A percentile compares a stretch with the other conserved stretches of the same genome.
Evolutionary conservation across 371 early-diverging fungal species (phyloP).

Genomic region (Fennellomyces sp.): DNA sequence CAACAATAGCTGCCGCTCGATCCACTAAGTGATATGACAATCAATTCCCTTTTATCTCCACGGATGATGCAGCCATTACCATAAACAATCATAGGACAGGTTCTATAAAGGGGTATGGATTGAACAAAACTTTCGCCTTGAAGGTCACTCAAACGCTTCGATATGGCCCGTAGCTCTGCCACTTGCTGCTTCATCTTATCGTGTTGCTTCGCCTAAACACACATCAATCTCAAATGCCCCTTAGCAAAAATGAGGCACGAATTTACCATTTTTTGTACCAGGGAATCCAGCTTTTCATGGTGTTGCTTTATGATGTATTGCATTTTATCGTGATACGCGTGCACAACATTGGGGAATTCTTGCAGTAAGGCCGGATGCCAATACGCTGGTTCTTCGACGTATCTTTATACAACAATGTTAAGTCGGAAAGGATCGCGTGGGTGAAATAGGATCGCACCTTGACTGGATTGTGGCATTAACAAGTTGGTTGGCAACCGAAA

Average conservation of each 20-base stretch:
- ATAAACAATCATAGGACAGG: slow-evolving; percentile 36
- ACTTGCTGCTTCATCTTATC: slow-evolving; percentile 35
- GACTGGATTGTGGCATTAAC: slow-evolving; percentile 44
- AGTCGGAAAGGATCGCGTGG: background rate
- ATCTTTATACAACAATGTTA: slow-evolving; percentile 24
- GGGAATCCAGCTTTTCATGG: slow-evolving; percentile 16
- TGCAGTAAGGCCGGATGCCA: slow-evolving; percentile 44
- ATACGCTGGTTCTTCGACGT: slow-evolving; percentile 44
- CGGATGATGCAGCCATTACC: slow-evolving; percentile 19
- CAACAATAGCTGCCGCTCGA: slow-evolving; percentile 18
- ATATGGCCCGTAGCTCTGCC: slow-evolving; percentile 21
- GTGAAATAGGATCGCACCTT: slow-evolving; percentile 18
- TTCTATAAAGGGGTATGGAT: slow-evolving; percentile 26
- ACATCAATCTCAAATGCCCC: background rate
- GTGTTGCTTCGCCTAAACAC: slow-evolving; percentile 32
- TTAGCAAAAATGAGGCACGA: background rate
- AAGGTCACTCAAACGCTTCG: slow-evolving; percentile 14
- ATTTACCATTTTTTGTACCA: slow-evolving; percentile 35
- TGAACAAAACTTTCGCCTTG: slow-evolving; percentile 20
- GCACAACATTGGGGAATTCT: slow-evolving; percentile 33
- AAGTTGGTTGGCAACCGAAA: slow-evolving; percentile 33
- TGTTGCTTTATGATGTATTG: slow-evolving; percentile 21
- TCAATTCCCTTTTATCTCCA: background rate
- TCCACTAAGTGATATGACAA: slow-evolving; percentile 9
- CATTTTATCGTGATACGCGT: slow-evolving; percentile 38